Percentiles rank a stretch among this genome's conserved stretches.
phyloP scores from a whole-genome alignment of 75 land plant species.

The Selaginella moellendorffii region DNA sequence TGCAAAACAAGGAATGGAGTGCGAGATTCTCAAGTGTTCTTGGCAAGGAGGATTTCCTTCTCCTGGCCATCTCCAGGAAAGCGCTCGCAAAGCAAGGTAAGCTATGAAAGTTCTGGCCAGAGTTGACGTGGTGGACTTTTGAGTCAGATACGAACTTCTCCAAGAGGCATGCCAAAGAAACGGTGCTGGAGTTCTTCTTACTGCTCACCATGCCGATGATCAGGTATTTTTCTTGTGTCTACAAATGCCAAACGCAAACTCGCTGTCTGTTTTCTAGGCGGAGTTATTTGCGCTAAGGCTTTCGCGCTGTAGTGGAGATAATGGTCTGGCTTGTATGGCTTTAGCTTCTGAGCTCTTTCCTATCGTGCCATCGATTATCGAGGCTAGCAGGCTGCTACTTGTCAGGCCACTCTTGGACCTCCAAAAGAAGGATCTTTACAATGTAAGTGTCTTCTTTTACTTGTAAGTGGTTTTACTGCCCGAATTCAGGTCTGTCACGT shows the following conservation, averaged over 20 bases:
- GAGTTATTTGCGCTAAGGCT: not conserved
- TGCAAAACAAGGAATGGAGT: slow-evolving; percentile 83
- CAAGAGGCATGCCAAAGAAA: slow-evolving; percentile 36
- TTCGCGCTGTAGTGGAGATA: not conserved
- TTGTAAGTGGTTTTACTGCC: not conserved
- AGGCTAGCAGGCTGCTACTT: not conserved
- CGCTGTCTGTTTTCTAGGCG: not conserved
- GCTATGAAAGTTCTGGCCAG: too few relatives aligned
- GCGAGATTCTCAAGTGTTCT: slow-evolving; percentile 50
- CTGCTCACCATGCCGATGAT: slow-evolving; percentile 92
- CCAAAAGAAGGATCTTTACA: not conserved
- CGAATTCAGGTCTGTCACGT: slow-evolving; percentile 48
- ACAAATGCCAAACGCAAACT: not conserved
- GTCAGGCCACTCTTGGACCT: not conserved
- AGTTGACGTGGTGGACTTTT: too few relatives aligned
- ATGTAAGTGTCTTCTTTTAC: not conserved
- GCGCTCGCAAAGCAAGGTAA: slow-evolving; percentile 75
- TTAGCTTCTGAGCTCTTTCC: not conserved
- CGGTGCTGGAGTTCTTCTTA: slow-evolving; percentile 40
- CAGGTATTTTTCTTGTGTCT: slow-evolving; percentile 34
- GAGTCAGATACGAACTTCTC: slow-evolving; percentile 57
- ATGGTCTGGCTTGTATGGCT: not conserved
- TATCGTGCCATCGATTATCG: not conserved
- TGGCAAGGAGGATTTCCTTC: slow-evolving; percentile 66
- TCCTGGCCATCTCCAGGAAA: slow-evolving; percentile 76